These are phyloP conservation scores for Penicillium cinerascens DNA, from an alignment of 495 filamentous ascomycete genomes.

Conservation along the genomic window DNA sequence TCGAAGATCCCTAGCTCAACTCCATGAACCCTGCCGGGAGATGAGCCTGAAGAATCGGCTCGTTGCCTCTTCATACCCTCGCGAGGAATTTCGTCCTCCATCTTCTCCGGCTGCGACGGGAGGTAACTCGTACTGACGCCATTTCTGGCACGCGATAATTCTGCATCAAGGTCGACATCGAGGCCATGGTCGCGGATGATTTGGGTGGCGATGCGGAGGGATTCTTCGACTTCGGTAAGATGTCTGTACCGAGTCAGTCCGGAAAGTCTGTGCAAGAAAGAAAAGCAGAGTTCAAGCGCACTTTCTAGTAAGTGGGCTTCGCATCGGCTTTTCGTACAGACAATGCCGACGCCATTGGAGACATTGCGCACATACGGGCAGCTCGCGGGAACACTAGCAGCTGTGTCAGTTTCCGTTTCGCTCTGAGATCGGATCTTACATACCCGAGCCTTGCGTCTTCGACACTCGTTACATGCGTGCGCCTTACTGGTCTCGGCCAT, in stretches of 20 bases:
- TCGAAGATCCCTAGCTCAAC: neutral
- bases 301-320: slow-evolving; percentile 2
- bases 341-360: slow-evolving; percentile 4
- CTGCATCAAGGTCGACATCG: slow-evolving; percentile 1
- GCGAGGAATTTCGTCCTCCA: neutral
- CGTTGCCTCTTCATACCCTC: neutral
- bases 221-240: slow-evolving; percentile 6
- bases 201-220: slow-evolving; percentile 2
- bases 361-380: slow-evolving; percentile 6
- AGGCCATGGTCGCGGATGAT: slow-evolving; percentile 6
- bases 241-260: neutral
- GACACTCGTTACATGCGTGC: slow-evolving; percentile 5
- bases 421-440: neutral
- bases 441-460: slow-evolving; percentile 2
- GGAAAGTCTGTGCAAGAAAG: neutral
- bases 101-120: neutral
- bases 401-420: neutral
- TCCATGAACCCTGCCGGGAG: neutral
- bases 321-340: slow-evolving; percentile 3
- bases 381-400: slow-evolving; percentile 3
- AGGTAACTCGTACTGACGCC: neutral
- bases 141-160: slow-evolving; percentile 1
- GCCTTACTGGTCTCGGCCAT: neutral
- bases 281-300: neutral
- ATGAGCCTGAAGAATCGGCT: neutral